phyloP scores from a whole-genome alignment of 306 rosid genomes.

The Datisca glomerata region DNA sequence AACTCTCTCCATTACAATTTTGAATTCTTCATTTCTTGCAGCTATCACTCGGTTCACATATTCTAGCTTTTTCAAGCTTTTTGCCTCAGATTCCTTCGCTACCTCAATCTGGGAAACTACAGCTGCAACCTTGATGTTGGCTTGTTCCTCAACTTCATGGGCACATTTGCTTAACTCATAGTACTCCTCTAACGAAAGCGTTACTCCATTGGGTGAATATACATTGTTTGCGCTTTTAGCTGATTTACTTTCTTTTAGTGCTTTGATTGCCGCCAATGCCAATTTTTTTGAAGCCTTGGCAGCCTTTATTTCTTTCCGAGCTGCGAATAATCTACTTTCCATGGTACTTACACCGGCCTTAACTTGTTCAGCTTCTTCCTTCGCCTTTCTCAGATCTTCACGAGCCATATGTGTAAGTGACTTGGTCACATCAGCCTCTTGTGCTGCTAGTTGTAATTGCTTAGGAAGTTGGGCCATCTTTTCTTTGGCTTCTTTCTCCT shows the following conservation, averaged over 20 bases:
- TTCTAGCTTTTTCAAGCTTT: slow-evolving; percentile 61
- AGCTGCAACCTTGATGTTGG: slow-evolving; percentile 50
- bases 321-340: slow-evolving; percentile 69
- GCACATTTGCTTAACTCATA: slow-evolving; percentile 80
- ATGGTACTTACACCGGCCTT: slow-evolving; percentile 75
- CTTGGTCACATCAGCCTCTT: slow-evolving; percentile 71
- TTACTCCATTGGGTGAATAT: slow-evolving; percentile 46
- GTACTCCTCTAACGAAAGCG: slow-evolving; percentile 78
- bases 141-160: slow-evolving; percentile 82
- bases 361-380: slow-evolving; percentile 72
- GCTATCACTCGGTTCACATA: slow-evolving; percentile 63
- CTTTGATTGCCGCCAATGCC: slow-evolving; percentile 82
- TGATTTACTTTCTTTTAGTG: slow-evolving; percentile 69
- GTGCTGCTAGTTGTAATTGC: slow-evolving; percentile 57
- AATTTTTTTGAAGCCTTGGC: slow-evolving; percentile 74
- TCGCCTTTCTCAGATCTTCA: slow-evolving; percentile 56
- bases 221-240: slow-evolving; percentile 29
- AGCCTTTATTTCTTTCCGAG: slow-evolving; percentile 84
- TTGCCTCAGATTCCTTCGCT: slow-evolving; percentile 62
- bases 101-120: slow-evolving; percentile 59
- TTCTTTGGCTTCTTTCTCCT: slow-evolving; percentile 74
- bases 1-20: slow-evolving; percentile 62
- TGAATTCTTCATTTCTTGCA: slow-evolving; percentile 51
- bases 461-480: slow-evolving; percentile 61
- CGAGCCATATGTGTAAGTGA: slow-evolving; percentile 44